Percentiles rank a stretch among this genome's conserved stretches.
These are phyloP conservation scores for Alternaria brassicae DNA, from an alignment of 2,329 filamentous ascomycete genomes.

Conservation along the genomic window DNA sequence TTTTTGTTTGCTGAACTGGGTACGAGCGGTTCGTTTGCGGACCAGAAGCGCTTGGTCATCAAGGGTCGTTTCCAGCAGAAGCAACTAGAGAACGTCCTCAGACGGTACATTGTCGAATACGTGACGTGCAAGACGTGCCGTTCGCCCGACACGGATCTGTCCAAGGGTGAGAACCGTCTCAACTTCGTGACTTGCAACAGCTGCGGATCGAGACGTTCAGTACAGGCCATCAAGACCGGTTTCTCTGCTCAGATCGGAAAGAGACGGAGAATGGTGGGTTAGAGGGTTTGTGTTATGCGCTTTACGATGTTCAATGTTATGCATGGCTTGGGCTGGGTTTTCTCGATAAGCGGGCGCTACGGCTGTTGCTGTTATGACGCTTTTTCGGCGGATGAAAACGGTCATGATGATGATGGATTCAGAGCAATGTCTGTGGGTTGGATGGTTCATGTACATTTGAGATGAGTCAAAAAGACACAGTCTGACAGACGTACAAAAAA, in stretches of 20 bases:
- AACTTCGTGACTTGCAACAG: slow-evolving; percentile 98
- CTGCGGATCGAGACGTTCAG: slow-evolving; percentile 73
- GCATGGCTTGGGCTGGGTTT: slow-evolving; percentile 31
- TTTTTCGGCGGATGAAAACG: slow-evolving; percentile 7
- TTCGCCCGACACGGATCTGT: slow-evolving; percentile 66
- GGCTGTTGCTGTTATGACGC: slow-evolving; percentile 17
- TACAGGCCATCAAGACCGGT: slow-evolving; percentile 99
- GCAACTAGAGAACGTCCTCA: slow-evolving; percentile 95
- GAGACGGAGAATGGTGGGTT: slow-evolving; percentile 92
- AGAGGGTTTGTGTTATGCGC: slow-evolving; percentile 50
- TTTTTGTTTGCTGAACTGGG: slow-evolving; percentile 98
- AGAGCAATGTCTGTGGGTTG: not conserved
- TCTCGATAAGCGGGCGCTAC: slow-evolving; percentile 27
- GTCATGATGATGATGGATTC: slow-evolving; percentile 15
- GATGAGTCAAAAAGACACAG: not conserved
- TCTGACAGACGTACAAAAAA: not conserved
- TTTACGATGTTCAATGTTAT: slow-evolving; percentile 33
- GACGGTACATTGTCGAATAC: slow-evolving; percentile 97
- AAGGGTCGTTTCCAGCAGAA: slow-evolving; percentile 99
- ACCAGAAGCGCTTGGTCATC: slow-evolving; percentile 94
- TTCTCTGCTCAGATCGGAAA: slow-evolving; percentile 99
- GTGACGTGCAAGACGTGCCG: slow-evolving; percentile 97
- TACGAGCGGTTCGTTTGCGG: slow-evolving; percentile 86
- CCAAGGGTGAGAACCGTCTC: slow-evolving; percentile 98
- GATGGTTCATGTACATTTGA: slow-evolving; percentile 1